Conservation (phyloP, 352 stramenopile species). For the Elongisporangium prolatum region DNA sequence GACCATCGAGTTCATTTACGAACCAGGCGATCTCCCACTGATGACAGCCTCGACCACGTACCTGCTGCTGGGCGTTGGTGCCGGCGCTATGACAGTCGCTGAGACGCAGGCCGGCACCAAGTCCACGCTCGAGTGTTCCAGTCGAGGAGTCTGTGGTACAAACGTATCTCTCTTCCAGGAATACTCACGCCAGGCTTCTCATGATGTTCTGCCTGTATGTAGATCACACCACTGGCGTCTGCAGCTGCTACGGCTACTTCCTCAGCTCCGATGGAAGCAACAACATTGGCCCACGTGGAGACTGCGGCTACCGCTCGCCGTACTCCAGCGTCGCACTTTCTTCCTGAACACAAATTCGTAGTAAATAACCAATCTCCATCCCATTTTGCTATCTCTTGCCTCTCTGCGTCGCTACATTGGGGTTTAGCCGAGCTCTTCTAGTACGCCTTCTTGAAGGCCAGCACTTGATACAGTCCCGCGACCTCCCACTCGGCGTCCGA, state of each 20-base stretch:
- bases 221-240: slow-evolving; percentile 63
- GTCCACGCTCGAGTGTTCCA: slow-evolving; percentile 71
- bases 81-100: slow-evolving; percentile 20
- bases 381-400: background rate
- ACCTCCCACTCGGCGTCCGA: slow-evolving; percentile 87
- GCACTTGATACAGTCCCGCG: slow-evolving; percentile 78
- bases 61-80: slow-evolving; percentile 30
- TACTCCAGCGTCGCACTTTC: slow-evolving; percentile 47
- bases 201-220: slow-evolving; percentile 1
- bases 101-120: slow-evolving; percentile 63
- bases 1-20: slow-evolving; percentile 63
- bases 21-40: slow-evolving; percentile 52
- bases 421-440: slow-evolving; percentile 17
- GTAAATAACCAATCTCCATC: background rate
- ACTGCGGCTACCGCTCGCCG: slow-evolving; percentile 87
- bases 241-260: slow-evolving; percentile 73
- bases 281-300: slow-evolving; percentile 72
- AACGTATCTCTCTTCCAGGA: background rate
- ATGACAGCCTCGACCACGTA: slow-evolving; percentile 28
- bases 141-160: slow-evolving; percentile 67
- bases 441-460: slow-evolving; percentile 84
- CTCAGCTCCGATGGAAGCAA: slow-evolving; percentile 70
- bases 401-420: background rate
- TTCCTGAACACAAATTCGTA: slow-evolving; percentile 5
- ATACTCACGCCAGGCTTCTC: background rate